Evolutionary conservation across 139 green algal species (phyloP), one percentile per base, ranked within the genome.

Genomic region (Cymbomonas tetramitiformis): DNA sequence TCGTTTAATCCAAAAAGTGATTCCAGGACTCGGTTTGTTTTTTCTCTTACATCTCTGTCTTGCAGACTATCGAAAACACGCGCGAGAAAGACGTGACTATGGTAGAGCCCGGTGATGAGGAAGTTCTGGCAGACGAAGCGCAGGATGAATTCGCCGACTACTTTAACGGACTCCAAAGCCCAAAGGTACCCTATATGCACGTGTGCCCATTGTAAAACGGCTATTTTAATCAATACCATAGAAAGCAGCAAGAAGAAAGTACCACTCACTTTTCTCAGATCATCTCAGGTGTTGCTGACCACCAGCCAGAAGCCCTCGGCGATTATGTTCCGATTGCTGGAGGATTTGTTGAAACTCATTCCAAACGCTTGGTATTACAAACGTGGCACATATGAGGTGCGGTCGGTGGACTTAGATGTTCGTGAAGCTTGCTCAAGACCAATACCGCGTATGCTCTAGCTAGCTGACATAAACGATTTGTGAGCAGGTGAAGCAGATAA

Each of bases 281-380:
- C n/a, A n/a, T n/a, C n/a, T n/a, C n/a, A n/a, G n/a, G n/a, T 96
- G 55, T 72, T 96, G 3, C 30, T 96, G 47, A 96, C 87, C 21
- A 96, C 87, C 9, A 77, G 67, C 56, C 86, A 83, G 67, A 90
- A 85, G 60, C 82, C 82, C 48, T 81, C 73, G 21, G 58, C 54
- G 1, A 32, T 76, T 32, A 94, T 91, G 85, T 92, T 85, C 59
- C 71, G 77, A 1, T 87, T 95, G 67, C 68, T 93, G 26, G 67
- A 58, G 23, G 49, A 65, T 51, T 18, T 66, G 1, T 57, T 66
- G 25, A 43, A 38, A 6, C 46, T 66, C 19, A 25, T 66, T 24
- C 58, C 58, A 2, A 52, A 57, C 24, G 44, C 49, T 19, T 95
- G 88, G 71, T 63, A 63, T 26, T 54, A 63, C 21, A 38, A 34